Evolutionary conservation across 495 filamentous ascomycete genomes (phyloP).

Genomic region (Xylaria castorea): DNA sequence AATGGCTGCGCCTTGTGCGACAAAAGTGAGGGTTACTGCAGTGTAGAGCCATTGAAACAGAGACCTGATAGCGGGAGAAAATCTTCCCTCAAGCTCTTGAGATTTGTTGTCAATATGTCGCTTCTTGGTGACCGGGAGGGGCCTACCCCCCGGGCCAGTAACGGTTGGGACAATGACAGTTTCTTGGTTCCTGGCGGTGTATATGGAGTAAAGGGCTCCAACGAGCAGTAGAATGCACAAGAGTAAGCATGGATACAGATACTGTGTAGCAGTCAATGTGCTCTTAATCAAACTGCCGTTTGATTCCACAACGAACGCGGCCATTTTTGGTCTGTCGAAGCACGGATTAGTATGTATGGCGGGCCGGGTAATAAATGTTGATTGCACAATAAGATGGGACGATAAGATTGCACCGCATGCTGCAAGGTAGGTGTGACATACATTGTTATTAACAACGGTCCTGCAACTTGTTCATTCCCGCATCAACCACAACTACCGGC

Average conservation of each 20-base stretch:
- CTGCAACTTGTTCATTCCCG: conserved; percentile 41
- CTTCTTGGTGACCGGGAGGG: conserved; percentile 67
- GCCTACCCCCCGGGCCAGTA: conserved; percentile 79
- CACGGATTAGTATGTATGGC: conserved; percentile 36
- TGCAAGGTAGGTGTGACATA: conserved; percentile 46
- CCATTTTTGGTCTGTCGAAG: conserved; percentile 40
- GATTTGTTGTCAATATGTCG: conserved; percentile 47
- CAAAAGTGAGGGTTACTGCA: conserved; percentile 70
- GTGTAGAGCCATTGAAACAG: conserved; percentile 78
- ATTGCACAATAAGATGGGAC: conserved; percentile 30
- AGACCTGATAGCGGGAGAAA: conserved; percentile 65
- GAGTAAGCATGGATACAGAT: conserved; percentile 51
- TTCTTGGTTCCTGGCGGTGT: conserved; percentile 52
- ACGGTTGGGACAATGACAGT: conserved; percentile 46
- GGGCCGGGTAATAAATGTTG: not conserved
- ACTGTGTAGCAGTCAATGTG: conserved; percentile 47
- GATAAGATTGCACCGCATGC: conserved; percentile 45
- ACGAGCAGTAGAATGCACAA: conserved; percentile 51
- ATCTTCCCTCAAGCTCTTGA: conserved; percentile 48
- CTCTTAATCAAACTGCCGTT: conserved; percentile 42
- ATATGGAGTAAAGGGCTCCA: conserved; percentile 51
- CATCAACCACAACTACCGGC: conserved; percentile 15
- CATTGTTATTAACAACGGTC: conserved; percentile 41
- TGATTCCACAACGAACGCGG: conserved; percentile 40
- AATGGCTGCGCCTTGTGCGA: conserved; percentile 76